These are phyloP conservation scores for Schrenkiella parvula DNA, from an alignment of 345 rosid species.

Conservation along the genomic window DNA sequence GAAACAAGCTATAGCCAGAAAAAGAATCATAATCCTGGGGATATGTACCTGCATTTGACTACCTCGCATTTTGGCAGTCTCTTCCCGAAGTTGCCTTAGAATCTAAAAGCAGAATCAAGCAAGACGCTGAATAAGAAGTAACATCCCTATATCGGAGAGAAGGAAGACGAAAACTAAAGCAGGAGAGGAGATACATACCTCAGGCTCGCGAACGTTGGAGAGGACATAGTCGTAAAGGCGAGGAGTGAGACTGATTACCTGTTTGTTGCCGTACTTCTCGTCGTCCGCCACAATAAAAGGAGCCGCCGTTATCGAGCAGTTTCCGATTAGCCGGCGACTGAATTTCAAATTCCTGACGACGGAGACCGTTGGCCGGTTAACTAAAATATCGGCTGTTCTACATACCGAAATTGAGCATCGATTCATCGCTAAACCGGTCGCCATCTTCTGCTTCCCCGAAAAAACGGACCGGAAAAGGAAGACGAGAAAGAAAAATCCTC, in stretches of 20 bases:
- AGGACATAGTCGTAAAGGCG: constrained; percentile 74
- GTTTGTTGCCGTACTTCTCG: constrained; percentile 67
- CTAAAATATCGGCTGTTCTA: neutral
- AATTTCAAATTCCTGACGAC: constrained; percentile 10
- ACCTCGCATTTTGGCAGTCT: constrained; percentile 71
- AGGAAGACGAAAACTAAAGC: neutral
- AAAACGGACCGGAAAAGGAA: neutral
- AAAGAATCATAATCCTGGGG: neutral
- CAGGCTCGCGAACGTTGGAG: constrained; percentile 78
- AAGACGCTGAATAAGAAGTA: neutral
- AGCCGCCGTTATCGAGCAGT: constrained; percentile 29
- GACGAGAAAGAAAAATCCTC: neutral
- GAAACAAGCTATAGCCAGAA: neutral
- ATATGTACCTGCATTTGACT: constrained; percentile 83
- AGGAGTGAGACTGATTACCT: constrained; percentile 74
- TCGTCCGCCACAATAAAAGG: constrained; percentile 56
- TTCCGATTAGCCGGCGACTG: constrained; percentile 26
- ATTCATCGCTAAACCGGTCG: constrained; percentile 23
- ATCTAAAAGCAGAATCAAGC: constrained; percentile 42
- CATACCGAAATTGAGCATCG: constrained; percentile 25
- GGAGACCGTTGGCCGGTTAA: constrained; percentile 7
- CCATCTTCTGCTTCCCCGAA: neutral
- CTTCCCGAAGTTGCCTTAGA: constrained; percentile 76
- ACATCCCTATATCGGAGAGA: neutral
- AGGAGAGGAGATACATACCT: constrained; percentile 35